These are phyloP conservation scores for Blastobotrys muscicola DNA, from an alignment of 805 yeast species.

Conservation along the genomic window DNA sequence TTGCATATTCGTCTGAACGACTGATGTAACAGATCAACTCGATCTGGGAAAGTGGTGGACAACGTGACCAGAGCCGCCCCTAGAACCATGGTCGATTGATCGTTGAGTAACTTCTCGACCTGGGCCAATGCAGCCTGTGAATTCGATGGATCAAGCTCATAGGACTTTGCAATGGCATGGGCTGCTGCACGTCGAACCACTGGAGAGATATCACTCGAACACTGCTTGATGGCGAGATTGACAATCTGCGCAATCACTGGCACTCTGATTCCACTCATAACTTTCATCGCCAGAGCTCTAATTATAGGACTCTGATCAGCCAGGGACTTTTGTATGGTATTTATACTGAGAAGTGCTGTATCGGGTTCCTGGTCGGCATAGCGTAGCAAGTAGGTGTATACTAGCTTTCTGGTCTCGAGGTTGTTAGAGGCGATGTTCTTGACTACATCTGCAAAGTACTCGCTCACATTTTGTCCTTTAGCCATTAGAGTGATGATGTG, in stretches of 20 bases:
- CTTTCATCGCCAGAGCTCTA: slow-evolving; percentile 66
- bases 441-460: slow-evolving; percentile 74
- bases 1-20: slow-evolving; percentile 51
- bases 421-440: slow-evolving; percentile 71
- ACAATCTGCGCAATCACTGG: slow-evolving; percentile 76
- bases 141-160: slow-evolving; percentile 35
- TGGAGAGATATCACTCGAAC: slow-evolving; percentile 62
- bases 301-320: slow-evolving; percentile 58
- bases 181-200: slow-evolving; percentile 74
- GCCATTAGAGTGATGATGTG: slow-evolving; percentile 33
- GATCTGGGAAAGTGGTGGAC: slow-evolving; percentile 43
- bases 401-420: slow-evolving; percentile 60
- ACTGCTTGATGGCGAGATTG: slow-evolving; percentile 58
- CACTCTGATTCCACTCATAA: slow-evolving; percentile 74
- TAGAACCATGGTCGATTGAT: slow-evolving; percentile 56
- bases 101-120: slow-evolving; percentile 50
- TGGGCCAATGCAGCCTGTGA: slow-evolving; percentile 41
- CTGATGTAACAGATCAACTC: slow-evolving; percentile 61
- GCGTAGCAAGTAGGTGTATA: slow-evolving; percentile 60
- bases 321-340: slow-evolving; percentile 80
- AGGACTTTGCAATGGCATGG: slow-evolving; percentile 56
- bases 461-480: slow-evolving; percentile 33
- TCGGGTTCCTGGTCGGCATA: slow-evolving; percentile 83
- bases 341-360: slow-evolving; percentile 79
- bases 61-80: slow-evolving; percentile 57